phyloP scores from a whole-genome alignment of 345 rosid species.

The Sonneratia caseolaris region DNA sequence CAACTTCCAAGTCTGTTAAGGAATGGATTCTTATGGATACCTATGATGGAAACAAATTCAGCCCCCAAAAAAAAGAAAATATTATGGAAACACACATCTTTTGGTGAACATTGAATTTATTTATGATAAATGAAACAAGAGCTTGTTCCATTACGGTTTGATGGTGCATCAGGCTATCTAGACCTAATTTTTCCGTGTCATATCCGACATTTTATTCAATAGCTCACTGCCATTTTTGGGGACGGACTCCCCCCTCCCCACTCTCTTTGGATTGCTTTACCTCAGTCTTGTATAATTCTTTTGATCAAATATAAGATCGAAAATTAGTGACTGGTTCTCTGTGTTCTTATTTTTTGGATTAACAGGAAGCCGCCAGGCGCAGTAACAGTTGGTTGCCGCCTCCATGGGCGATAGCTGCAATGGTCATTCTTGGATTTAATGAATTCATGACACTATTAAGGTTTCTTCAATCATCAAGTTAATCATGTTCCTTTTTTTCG shows the following conservation, averaged over 20 bases:
- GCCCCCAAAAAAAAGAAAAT: neutral
- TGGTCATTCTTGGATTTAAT: slow-evolving; percentile 82
- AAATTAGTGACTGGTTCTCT: neutral
- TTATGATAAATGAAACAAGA: neutral
- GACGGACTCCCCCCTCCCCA: neutral
- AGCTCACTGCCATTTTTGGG: neutral
- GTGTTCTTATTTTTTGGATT: slow-evolving; percentile 2
- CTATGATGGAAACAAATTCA: neutral
- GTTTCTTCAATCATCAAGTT: slow-evolving; percentile 22
- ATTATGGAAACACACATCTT: neutral
- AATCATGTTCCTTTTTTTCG: neutral
- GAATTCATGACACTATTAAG: slow-evolving; percentile 98
- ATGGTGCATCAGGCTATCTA: neutral
- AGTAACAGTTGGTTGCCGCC: slow-evolving; percentile 98
- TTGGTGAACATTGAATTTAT: neutral
- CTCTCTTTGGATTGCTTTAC: neutral
- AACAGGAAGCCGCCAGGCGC: slow-evolving; percentile 93
- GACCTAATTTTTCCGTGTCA: neutral
- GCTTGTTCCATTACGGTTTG: neutral
- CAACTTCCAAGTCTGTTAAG: neutral
- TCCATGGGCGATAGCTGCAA: slow-evolving; percentile 94
- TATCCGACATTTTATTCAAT: neutral
- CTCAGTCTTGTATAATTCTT: neutral
- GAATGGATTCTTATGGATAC: neutral
- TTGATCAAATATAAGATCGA: neutral